These are phyloP conservation scores for Phycomyces blakesleeanus DNA, from an alignment of 192 early-diverging fungal species.

Conservation along the genomic window DNA sequence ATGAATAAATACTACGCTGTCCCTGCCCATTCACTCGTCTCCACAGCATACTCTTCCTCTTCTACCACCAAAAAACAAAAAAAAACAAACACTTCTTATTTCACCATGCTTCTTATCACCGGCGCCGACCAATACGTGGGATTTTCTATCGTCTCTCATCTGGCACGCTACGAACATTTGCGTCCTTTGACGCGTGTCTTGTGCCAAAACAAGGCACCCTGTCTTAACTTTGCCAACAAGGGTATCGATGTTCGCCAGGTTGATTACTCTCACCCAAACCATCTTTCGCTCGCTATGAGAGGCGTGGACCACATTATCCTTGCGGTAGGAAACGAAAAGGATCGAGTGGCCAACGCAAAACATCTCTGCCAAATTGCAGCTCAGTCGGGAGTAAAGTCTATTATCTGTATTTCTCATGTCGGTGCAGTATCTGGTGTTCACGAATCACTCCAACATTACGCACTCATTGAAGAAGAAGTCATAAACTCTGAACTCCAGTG, in stretches of 20 bases:
- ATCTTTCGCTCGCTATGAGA: slow-evolving; percentile 19
- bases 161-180: slow-evolving; percentile 11
- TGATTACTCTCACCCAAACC: slow-evolving; percentile 24
- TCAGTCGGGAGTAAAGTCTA: slow-evolving; percentile 22
- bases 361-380: slow-evolving; percentile 17
- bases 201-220: slow-evolving; percentile 17
- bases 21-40: background rate
- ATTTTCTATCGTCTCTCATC: slow-evolving; percentile 21
- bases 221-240: slow-evolving; percentile 15
- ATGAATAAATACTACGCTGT: slow-evolving; percentile 1
- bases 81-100: background rate
- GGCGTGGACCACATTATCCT: slow-evolving; percentile 25
- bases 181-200: slow-evolving; percentile 18
- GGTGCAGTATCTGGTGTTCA: slow-evolving; percentile 20
- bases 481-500: slow-evolving; percentile 16
- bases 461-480: slow-evolving; percentile 26
- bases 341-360: slow-evolving; percentile 22
- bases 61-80: too few species aligned
- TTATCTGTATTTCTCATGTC: slow-evolving; percentile 30
- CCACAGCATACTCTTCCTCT: background rate
- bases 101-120: slow-evolving; percentile 30
- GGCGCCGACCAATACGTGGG: slow-evolving; percentile 30
- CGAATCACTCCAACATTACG: slow-evolving; percentile 19
- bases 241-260: slow-evolving; percentile 23
- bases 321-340: slow-evolving; percentile 23